Evolutionary conservation across 352 stramenopile species (phyloP).

Genomic region (Phytophthora fragariaefolia): DNA sequence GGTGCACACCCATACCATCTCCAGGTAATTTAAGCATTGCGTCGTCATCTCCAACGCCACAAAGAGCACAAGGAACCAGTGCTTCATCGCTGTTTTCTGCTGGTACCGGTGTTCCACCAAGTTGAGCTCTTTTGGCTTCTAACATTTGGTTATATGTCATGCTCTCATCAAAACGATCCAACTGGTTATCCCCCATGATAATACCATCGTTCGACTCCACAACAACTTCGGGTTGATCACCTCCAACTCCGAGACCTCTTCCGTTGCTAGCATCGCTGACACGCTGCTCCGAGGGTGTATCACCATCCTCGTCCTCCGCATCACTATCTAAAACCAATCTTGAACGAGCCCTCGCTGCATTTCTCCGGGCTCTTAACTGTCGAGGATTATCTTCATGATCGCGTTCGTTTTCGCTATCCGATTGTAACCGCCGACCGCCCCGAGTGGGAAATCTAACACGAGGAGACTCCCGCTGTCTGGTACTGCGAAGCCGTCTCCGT

Average conservation of each 20-base stretch:
- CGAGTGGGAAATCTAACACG: conserved; percentile 41
- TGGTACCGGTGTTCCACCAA: conserved; percentile 29
- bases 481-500: conserved; percentile 46
- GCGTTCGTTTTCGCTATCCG: conserved; percentile 21
- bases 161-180: conserved; percentile 78
- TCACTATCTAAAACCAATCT: conserved; percentile 39
- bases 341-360: conserved; percentile 31
- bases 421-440: conserved; percentile 46
- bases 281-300: conserved; percentile 8
- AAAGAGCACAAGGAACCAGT: conserved; percentile 84
- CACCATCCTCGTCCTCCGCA: conserved; percentile 29
- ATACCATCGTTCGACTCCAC: conserved; percentile 86
- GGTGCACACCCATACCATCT: conserved; percentile 74
- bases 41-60: conserved; percentile 67
- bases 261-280: conserved; percentile 9
- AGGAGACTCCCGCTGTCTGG: conserved; percentile 24
- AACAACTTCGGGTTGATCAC: conserved; percentile 55
- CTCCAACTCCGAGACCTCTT: conserved; percentile 12
- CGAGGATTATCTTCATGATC: conserved; percentile 33
- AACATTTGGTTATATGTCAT: conserved; percentile 76
- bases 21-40: conserved; percentile 81
- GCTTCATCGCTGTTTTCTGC: conserved; percentile 44
- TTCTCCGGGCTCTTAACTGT: conserved; percentile 34
- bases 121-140: conserved; percentile 52
- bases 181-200: conserved; percentile 83